Evolutionary conservation across 2,329 filamentous ascomycete genomes (phyloP).

Genomic region (Phyllosticta paracitricarpa): DNA sequence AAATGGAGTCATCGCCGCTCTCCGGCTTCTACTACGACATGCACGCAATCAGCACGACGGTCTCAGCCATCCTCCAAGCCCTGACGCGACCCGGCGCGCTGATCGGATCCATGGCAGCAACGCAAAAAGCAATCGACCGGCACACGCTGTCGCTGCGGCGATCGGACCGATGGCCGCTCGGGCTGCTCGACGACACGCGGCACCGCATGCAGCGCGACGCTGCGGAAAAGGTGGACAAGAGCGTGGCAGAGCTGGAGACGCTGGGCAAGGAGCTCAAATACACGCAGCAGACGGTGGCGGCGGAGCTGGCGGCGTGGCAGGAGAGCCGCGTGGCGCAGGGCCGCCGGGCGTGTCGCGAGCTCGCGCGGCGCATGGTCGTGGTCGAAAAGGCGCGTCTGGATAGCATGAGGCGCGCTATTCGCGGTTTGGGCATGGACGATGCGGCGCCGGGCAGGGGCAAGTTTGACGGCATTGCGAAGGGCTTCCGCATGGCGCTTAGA

Average conservation of each 20-base stretch:
- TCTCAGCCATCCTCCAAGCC: slow-evolving; percentile 68
- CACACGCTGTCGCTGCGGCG: slow-evolving; percentile 65
- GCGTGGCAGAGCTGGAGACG: slow-evolving; percentile 58
- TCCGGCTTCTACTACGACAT: slow-evolving; percentile 65
- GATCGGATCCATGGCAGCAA: slow-evolving; percentile 63
- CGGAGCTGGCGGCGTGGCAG: slow-evolving; percentile 89
- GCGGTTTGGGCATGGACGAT: slow-evolving; percentile 35
- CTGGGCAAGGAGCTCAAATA: slow-evolving; percentile 78
- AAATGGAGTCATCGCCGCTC: slow-evolving; percentile 63
- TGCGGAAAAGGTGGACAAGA: slow-evolving; percentile 65
- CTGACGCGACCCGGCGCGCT: slow-evolving; percentile 70
- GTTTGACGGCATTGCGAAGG: neutral
- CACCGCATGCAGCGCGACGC: slow-evolving; percentile 75
- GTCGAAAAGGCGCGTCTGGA: slow-evolving; percentile 70
- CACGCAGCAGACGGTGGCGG: slow-evolving; percentile 86
- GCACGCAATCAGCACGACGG: slow-evolving; percentile 71
- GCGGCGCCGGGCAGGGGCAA: neutral
- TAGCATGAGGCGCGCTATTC: slow-evolving; percentile 68
- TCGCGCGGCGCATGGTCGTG: slow-evolving; percentile 70
- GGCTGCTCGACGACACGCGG: slow-evolving; percentile 77
- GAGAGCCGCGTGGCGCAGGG: slow-evolving; percentile 75
- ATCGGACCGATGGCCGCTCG: slow-evolving; percentile 68
- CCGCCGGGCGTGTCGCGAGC: slow-evolving; percentile 60
- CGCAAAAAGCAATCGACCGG: slow-evolving; percentile 68
- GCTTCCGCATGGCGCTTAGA: neutral